phyloP scores from a whole-genome alignment of 306 rosid species.

The Inga oerstediana region DNA sequence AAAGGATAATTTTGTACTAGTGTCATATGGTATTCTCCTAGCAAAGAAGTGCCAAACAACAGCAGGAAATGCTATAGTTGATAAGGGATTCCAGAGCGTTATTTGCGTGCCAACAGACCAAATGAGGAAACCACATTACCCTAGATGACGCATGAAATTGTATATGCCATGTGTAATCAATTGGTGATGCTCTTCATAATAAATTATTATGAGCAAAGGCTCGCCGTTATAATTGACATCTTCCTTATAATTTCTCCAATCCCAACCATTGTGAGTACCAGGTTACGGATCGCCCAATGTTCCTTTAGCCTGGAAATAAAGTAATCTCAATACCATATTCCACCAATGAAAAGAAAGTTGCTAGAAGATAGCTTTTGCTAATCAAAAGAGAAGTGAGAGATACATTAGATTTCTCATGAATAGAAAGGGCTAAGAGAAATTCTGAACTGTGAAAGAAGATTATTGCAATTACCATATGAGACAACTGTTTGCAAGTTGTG shows the following conservation, averaged over 20 bases:
- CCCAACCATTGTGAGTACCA: conserved; percentile 64
- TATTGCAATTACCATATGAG: conserved; percentile 61
- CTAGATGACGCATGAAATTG: conserved; percentile 73
- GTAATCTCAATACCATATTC: conserved; percentile 65
- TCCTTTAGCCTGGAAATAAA: conserved; percentile 72
- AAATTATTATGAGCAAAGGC: conserved; percentile 75
- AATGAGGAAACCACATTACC: conserved; percentile 80
- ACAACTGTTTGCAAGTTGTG: conserved; percentile 67
- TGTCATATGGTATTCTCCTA: conserved; percentile 50
- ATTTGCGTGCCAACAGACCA: conserved; percentile 93
- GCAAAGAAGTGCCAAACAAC: conserved; percentile 74
- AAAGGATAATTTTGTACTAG: too few species aligned
- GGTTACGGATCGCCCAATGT: conserved; percentile 62
- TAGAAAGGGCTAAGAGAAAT: conserved; percentile 56
- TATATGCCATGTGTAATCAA: conserved; percentile 75
- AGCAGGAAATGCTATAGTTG: conserved; percentile 58
- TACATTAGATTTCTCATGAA: conserved; percentile 72
- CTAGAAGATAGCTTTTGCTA: conserved; percentile 64
- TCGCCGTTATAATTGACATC: conserved; percentile 63
- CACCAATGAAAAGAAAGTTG: conserved; percentile 67
- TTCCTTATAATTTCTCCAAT: conserved; percentile 77
- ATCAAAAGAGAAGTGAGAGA: conserved; percentile 72
- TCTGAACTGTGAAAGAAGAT: conserved; percentile 77
- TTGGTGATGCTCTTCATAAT: conserved; percentile 57
- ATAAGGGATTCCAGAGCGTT: conserved; percentile 93